These are phyloP conservation scores for Neoboletus brunneissimus DNA, from an alignment of 768 basidiomycete species.

Conservation along the genomic window DNA sequence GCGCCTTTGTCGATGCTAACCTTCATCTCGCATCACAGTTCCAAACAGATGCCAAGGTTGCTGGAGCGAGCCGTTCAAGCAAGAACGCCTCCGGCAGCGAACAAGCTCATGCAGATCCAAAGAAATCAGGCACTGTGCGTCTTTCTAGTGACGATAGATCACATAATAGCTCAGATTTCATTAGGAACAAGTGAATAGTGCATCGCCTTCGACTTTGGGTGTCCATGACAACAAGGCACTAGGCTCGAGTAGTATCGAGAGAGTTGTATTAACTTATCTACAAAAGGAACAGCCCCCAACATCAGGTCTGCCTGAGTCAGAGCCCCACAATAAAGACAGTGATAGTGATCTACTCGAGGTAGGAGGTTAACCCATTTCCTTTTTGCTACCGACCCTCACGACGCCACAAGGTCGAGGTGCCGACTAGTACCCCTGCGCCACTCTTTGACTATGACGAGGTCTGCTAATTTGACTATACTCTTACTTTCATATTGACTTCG, in stretches of 20 bases:
- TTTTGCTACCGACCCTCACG: not conserved
- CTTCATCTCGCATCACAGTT: not conserved
- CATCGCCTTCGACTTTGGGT: not conserved
- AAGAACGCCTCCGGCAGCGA: not conserved
- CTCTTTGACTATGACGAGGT: not conserved
- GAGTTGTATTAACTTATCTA: not conserved
- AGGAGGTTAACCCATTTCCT: not conserved
- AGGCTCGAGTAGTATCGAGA: not conserved
- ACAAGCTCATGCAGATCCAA: too few relatives aligned
- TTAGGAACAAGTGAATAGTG: not conserved
- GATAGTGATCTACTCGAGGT: not conserved
- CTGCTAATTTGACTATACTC: too few relatives aligned
- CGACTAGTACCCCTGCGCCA: not conserved
- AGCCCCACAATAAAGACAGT: not conserved
- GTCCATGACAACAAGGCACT: not conserved
- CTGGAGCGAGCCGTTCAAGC: not conserved
- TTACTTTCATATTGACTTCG: too few relatives aligned
- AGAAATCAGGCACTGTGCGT: not conserved
- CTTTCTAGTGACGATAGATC: not conserved
- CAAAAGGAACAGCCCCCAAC: not conserved
- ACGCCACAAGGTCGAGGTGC: not conserved
- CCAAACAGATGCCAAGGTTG: not conserved
- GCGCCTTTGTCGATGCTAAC: too few relatives aligned
- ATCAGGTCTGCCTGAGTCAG: not conserved
- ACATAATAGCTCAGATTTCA: not conserved